These are phyloP conservation scores for Lablab purpureus DNA, from an alignment of 306 rosid species.

Conservation along the genomic window DNA sequence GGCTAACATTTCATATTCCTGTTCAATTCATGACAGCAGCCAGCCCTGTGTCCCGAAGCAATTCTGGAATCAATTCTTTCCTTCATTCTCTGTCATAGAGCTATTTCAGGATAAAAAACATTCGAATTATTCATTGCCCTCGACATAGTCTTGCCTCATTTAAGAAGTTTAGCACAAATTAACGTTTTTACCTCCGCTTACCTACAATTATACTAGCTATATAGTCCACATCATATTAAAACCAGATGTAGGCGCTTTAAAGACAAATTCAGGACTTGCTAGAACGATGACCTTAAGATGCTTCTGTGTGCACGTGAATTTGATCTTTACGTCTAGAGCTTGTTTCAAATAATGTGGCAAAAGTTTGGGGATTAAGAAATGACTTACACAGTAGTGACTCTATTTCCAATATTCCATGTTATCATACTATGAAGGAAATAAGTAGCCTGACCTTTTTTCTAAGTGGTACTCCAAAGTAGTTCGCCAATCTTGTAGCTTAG, in stretches of 20 bases:
- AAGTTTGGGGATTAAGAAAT: not conserved
- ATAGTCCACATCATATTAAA: conserved; percentile 5
- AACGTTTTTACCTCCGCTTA: conserved; percentile 29
- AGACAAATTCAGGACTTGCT: conserved; percentile 10
- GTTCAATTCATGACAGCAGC: conserved; percentile 4
- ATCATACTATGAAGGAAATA: conserved; percentile 7
- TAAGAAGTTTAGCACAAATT: conserved; percentile 27
- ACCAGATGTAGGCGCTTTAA: conserved; percentile 5
- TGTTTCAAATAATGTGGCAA: conserved; percentile 27
- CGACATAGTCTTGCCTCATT: conserved; percentile 16
- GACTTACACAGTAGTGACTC: conserved; percentile 1
- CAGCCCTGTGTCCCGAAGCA: not conserved
- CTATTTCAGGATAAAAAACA: conserved; percentile 29
- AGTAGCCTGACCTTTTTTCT: conserved; percentile 6
- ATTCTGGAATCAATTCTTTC: conserved; percentile 18
- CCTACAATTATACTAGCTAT: conserved; percentile 8
- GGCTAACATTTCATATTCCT: not conserved
- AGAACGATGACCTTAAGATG: conserved; percentile 18
- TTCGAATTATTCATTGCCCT: not conserved
- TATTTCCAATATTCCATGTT: conserved; percentile 6
- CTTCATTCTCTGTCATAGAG: conserved; percentile 5
- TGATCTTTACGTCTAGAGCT: conserved; percentile 31
- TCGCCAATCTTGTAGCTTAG: conserved; percentile 1
- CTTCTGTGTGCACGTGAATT: conserved; percentile 22
- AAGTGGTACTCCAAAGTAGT: conserved; percentile 28